These are phyloP conservation scores for Dactylonectria macrodidyma DNA, from an alignment of 2,329 filamentous ascomycete genomes.

Conservation along the genomic window DNA sequence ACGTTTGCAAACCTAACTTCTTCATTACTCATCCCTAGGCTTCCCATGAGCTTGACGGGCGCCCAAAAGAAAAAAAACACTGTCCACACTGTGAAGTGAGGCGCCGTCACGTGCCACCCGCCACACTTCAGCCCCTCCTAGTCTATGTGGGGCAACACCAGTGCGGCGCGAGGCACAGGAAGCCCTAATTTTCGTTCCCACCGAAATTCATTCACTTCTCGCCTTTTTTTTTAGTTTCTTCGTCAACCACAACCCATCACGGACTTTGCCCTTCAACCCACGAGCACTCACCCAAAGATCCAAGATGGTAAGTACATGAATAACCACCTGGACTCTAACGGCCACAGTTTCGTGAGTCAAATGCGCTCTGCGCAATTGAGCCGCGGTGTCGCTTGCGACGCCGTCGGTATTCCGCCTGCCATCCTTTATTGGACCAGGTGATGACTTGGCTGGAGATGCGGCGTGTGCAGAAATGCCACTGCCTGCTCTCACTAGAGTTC, in stretches of 20 bases:
- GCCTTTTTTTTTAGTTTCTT: constrained; percentile 47
- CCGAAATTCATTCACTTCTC: constrained; percentile 43
- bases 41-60: constrained; percentile 7
- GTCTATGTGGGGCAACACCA: constrained; percentile 29
- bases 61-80: not conserved
- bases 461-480: constrained; percentile 69
- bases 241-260: constrained; percentile 49
- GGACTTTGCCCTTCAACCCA: constrained; percentile 54
- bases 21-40: constrained; percentile 26
- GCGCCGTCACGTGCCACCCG: constrained; percentile 38
- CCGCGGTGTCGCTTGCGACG: constrained; percentile 50
- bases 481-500: constrained; percentile 88
- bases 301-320: constrained; percentile 60
- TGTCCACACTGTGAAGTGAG: constrained; percentile 26
- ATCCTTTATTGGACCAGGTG: constrained; percentile 58
- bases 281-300: constrained; percentile 55
- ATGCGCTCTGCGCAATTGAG: constrained; percentile 54
- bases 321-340: constrained; percentile 54
- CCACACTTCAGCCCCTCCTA: constrained; percentile 25
- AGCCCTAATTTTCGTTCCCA: constrained; percentile 58
- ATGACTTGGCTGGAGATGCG: constrained; percentile 77
- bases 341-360: constrained; percentile 57
- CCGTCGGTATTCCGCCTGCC: constrained; percentile 54
- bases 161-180: constrained; percentile 37
- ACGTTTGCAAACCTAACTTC: constrained; percentile 7